Evolutionary conservation across 1,284 basidiomycete genomes (phyloP).

Genomic region (Cryptococcus sp.): DNA sequence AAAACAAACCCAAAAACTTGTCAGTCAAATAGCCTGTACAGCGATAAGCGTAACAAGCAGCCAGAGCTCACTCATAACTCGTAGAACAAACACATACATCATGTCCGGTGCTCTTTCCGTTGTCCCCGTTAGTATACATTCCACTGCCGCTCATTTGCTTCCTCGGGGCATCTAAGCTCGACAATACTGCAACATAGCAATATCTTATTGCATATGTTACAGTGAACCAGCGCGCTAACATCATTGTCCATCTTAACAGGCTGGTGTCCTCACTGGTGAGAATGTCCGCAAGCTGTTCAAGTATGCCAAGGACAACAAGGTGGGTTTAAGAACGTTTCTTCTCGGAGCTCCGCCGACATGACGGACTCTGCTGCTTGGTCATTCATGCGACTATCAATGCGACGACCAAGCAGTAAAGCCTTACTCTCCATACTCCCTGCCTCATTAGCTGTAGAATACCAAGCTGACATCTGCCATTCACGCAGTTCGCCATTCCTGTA

Average conservation of each 20-base stretch:
- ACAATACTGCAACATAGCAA: too few relatives aligned
- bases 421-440: neutral
- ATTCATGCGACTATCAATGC: neutral
- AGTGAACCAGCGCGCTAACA: neutral
- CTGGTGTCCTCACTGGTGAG: slow-evolving; percentile 84
- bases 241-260: slow-evolving; percentile 53
- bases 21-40: neutral
- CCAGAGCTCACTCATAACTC: neutral
- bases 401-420: neutral
- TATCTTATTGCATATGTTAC: too few relatives aligned
- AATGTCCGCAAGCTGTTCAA: slow-evolving; percentile 85
- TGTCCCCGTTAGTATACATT: slow-evolving; percentile 42
- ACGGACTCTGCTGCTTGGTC: neutral
- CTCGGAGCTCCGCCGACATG: neutral
- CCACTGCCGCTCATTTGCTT: neutral
- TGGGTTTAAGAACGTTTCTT: slow-evolving; percentile 48
- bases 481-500: slow-evolving; percentile 80
- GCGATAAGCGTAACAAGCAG: neutral
- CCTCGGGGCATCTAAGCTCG: neutral
- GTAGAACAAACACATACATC: slow-evolving; percentile 17
- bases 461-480: slow-evolving; percentile 11
- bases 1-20: slow-evolving; percentile 2
- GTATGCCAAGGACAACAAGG: slow-evolving; percentile 80
- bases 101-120: slow-evolving; percentile 43
- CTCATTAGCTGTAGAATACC: neutral